Evolutionary conservation across 179 eudicot genomes (phyloP).

Genomic region (Carnegiea gigantea): DNA sequence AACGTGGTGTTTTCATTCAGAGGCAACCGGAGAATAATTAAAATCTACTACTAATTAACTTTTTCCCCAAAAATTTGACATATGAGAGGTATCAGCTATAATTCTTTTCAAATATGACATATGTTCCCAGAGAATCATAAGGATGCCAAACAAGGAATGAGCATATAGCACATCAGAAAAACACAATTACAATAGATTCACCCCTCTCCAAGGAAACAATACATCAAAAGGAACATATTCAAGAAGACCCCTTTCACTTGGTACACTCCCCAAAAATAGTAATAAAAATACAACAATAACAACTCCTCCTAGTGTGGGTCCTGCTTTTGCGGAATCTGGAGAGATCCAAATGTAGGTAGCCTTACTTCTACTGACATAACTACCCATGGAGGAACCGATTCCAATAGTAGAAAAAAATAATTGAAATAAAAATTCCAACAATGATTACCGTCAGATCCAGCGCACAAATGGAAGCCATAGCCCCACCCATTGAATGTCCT

Average conservation of each 20-base stretch:
- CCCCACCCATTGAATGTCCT: constrained; percentile 99
- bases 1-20: background rate
- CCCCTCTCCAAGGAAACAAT: background rate
- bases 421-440: background rate
- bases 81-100: too few relatives aligned
- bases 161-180: background rate
- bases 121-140: background rate
- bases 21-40: background rate
- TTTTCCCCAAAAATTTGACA: background rate
- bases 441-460: constrained; percentile 76
- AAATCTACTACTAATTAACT: too few relatives aligned
- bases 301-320: too few relatives aligned
- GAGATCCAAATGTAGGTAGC: too few relatives aligned
- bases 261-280: background rate
- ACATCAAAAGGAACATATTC: background rate
- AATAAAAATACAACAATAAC: background rate
- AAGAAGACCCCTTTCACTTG: background rate
- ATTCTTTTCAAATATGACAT: background rate
- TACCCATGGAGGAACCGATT: too few relatives aligned
- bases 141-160: background rate
- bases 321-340: too few relatives aligned
- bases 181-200: background rate
- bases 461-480: constrained; percentile 92
- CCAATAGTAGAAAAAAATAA: background rate
- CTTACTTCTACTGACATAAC: too few relatives aligned